Evolutionary conservation across 2,329 filamentous ascomycete genomes (phyloP), one percentile per base, ranked within the genome.

Genomic region (Arthrobotrys megalospora): DNA sequence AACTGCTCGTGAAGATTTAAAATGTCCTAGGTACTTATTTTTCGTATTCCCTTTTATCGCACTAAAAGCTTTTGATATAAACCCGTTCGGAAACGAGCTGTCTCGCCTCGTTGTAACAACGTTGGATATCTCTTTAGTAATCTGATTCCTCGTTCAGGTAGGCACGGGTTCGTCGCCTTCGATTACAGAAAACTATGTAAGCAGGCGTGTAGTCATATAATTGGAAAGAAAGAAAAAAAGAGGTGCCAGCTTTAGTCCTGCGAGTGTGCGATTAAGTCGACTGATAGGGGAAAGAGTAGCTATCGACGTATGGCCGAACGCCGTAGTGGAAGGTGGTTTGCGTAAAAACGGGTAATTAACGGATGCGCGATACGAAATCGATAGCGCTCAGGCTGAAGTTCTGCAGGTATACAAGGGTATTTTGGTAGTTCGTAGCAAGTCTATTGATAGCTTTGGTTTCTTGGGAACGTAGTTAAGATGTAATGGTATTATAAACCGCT

Each of bases 291-390:
- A 45, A 52, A 41, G 43, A 43, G n/a, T 62, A 62, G 65, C 36
- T 70, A 70, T 70, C 66, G 48, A 52, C n/a, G 24, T 28, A 14
- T 11, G 4, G 66, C 14, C 16, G 53, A 16, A 2, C 34, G 63
- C 52, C 28, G 38, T 38, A 36, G n/a, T 34, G 64, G 71, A 67
- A 68, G 71, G 63, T 64, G 53, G 34, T 55, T 36, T 52, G 62
- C 36, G 65, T 55, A 47, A 47, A 55, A 19, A 65, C 72, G 72
- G 72, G 55, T 76, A 76, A 70, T 76, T 70, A 76, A 76, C 72
- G 72, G 72, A 70, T 65, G 41, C 65, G 60, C 64, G 47, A 76
- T 47, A 48, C 58, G 53, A 69, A 43, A 65, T 45, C 50, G 55
- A 58, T 52, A 48, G 53, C 28, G 28, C 12, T 36, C 48, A 64